Evolutionary conservation across 1,139 yeast genomes (phyloP), one percentile per base, ranked within the genome.

Genomic region (Saccharomyces hybrid): DNA sequence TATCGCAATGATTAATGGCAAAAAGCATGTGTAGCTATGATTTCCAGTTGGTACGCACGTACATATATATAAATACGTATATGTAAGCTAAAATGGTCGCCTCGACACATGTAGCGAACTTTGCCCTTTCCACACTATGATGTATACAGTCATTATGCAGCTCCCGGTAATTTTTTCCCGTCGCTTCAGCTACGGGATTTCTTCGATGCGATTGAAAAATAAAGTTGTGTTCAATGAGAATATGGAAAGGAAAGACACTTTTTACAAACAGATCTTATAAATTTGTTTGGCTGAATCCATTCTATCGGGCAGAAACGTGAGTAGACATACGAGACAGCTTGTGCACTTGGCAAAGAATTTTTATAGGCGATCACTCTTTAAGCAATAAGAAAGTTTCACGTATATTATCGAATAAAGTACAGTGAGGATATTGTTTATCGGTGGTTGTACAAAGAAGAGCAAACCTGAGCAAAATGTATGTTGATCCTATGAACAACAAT

Each of bases 401-500:
- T 27, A 30, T n/a, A 47, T 30, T 14, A 28, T 28, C 11, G 27
- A 25, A 44, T 26, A 20, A 20, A 20, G 23, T 48, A 50, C 16
- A 42, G 25, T 28, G 52, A 50, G 46, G 49, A 61, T 63, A 52
- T 27, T 58, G 13, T 38, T 16, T 38, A 38, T 38, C 13, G 44
- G 44, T 38, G 44, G 44, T 38, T 38, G 44, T 38, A 38, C 44
- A 38, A 38, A 13, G 44, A 38, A 20, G 44, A 38, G 44, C 44
- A 38, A 38, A 38, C 44, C 25, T 9, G 44, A 8, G 44, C 44
- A 38, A 25, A 14, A 63, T 63, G 66, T 63, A 63, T 52, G 56
- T 61, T 41, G 66, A 63, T 52, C 66, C 66, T 23, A 61, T 58
- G 50, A 60, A 57, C 46, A 61, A 63, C 27, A 62, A 62, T 52